These are phyloP conservation scores for Zalaria sp. DNA, from an alignment of 2,329 filamentous ascomycete genomes.

Conservation along the genomic window DNA sequence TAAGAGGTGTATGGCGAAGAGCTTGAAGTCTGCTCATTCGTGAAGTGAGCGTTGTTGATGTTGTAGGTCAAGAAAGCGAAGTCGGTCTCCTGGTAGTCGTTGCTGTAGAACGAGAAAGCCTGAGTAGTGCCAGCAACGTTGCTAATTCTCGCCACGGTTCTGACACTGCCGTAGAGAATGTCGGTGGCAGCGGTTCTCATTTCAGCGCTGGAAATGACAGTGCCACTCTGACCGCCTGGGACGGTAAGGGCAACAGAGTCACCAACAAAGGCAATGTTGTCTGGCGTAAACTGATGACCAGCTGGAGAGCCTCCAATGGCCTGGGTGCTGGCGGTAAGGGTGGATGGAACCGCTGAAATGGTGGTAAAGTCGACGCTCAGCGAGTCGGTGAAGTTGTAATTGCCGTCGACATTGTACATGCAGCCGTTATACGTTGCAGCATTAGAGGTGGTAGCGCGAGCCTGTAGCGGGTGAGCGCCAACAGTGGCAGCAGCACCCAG, in stretches of 20 bases:
- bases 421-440: neutral
- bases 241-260: conserved; percentile 3
- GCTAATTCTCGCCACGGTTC: conserved; percentile 52
- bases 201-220: conserved; percentile 33
- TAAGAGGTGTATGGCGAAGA: conserved; percentile 44
- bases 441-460: neutral
- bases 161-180: conserved; percentile 53
- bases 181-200: conserved; percentile 47
- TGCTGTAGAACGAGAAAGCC: conserved; percentile 68
- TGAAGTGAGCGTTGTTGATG: conserved; percentile 27
- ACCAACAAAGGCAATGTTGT: conserved; percentile 3
- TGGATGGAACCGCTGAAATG: neutral
- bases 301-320: conserved; percentile 2
- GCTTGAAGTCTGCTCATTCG: conserved; percentile 47
- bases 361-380: neutral
- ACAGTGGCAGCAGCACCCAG: neutral
- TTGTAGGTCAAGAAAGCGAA: conserved; percentile 37
- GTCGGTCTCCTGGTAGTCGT: conserved; percentile 69
- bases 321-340: conserved; percentile 4
- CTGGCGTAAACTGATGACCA: conserved; percentile 4
- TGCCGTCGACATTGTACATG: conserved; percentile 1
- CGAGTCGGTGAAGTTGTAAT: conserved; percentile 1
- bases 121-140: conserved; percentile 52
- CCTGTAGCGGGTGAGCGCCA: neutral
- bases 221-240: conserved; percentile 3